Conservation (phyloP, 2,329 filamentous ascomycete genomes). For the Elsinoe necatrix region DNA sequence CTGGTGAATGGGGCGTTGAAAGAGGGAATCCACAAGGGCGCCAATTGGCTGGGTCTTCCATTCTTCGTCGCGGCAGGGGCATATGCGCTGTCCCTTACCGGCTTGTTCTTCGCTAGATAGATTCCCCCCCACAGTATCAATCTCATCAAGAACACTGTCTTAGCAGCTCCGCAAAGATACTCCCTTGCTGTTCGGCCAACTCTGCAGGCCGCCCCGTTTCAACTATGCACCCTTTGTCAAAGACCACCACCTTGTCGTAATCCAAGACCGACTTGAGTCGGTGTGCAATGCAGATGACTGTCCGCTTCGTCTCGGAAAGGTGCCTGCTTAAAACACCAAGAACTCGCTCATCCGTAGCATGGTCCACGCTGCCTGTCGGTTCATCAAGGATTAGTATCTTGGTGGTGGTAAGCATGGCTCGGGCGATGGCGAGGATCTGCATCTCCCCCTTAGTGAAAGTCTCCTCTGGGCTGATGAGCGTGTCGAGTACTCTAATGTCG, state of each 20-base stretch:
- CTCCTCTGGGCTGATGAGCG: background rate
- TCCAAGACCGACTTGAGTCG: background rate
- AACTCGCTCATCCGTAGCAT: background rate
- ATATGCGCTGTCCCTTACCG: background rate
- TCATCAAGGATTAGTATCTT: background rate
- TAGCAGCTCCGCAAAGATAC: too few species aligned
- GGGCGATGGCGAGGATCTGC: background rate
- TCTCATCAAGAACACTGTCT: too few species aligned
- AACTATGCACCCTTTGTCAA: background rate
- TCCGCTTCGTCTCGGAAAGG: background rate
- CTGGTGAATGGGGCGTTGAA: conserved; percentile 7
- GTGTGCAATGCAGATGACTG: background rate
- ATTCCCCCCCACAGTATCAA: too few species aligned
- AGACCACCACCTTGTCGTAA: background rate
- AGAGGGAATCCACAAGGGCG: conserved; percentile 8
- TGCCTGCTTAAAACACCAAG: background rate
- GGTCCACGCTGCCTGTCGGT: background rate
- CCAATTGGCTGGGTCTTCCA: conserved; percentile 10
- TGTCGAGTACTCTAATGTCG: too few species aligned
- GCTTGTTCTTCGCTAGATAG: too few species aligned
- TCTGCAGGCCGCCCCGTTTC: background rate
- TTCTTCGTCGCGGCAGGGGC: conserved; percentile 10
- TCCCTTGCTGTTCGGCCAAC: background rate
- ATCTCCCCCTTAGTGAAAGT: background rate
- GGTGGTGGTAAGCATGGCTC: background rate